phyloP scores from a whole-genome alignment of 1,139 yeast species.

The Yamadazyma diospyri region DNA sequence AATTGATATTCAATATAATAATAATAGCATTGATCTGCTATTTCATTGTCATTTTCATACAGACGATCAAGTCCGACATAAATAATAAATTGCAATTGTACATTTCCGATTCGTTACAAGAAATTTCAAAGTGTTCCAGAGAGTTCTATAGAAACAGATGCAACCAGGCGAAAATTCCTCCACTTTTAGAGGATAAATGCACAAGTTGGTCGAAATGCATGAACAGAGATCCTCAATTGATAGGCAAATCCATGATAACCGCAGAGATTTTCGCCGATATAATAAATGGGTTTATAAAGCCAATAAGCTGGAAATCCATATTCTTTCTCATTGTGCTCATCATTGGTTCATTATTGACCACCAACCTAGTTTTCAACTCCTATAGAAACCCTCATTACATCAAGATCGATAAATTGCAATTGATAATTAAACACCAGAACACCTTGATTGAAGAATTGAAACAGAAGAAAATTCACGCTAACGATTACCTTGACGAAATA shows the following conservation, averaged over 20 bases:
- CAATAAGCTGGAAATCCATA: conserved; percentile 74
- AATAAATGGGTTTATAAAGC: conserved; percentile 70
- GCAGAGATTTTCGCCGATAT: conserved; percentile 85
- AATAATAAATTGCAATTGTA: conserved; percentile 63
- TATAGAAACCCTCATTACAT: conserved; percentile 19
- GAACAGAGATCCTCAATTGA: conserved; percentile 76
- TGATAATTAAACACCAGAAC: conserved; percentile 16
- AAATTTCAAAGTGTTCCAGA: conserved; percentile 67
- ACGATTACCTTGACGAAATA: conserved; percentile 8
- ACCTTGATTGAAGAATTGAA: conserved; percentile 10
- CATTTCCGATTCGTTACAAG: conserved; percentile 56
- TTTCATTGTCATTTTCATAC: conserved; percentile 51
- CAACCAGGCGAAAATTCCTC: conserved; percentile 44
- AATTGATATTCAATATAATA: conserved; percentile 60
- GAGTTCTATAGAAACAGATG: conserved; percentile 76
- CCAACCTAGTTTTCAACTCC: conserved; percentile 21
- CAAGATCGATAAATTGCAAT: conserved; percentile 13
- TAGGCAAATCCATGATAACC: conserved; percentile 74
- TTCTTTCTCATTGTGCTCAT: conserved; percentile 28
- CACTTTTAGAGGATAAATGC: conserved; percentile 75
- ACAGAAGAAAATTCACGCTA: conserved; percentile 1
- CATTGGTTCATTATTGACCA: conserved; percentile 20
- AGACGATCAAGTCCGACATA: conserved; percentile 68
- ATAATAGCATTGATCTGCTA: conserved; percentile 55
- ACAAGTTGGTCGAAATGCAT: conserved; percentile 77